Evolutionary conservation across 495 filamentous ascomycete genomes (phyloP), one percentile per base, ranked within the genome.

Genomic region (Cercophora samala): DNA sequence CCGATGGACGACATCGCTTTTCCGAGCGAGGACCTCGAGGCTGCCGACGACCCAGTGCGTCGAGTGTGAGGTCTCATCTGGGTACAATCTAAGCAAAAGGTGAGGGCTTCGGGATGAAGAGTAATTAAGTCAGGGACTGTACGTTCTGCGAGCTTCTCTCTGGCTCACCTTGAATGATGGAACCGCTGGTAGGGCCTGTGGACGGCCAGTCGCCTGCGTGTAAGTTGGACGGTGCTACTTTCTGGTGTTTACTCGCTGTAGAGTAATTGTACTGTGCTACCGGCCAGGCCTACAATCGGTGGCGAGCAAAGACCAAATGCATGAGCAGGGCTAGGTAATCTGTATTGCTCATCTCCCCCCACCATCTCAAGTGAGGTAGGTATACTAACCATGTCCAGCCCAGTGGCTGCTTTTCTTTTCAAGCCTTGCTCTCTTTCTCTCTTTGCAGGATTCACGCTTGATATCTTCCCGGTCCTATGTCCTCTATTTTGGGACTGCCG

Each of bases 281-380:
- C 59, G 19, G 15, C 32, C 21, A 62, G 62, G 64, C 32, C 59
- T 22, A 58, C 68, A 54, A 24, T 61, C 66, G 63, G 63, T 68
- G 66, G 69, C 63, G 29, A 65, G 63, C 60, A 64, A 37, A 37
- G 63, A 65, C 69, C 64, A 71, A 71, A 66, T 64, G 66, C 69
- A 68, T 66, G 24, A 6, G 26, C 37, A 46, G 37, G 37, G 37
- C 37, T 46, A 46, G 37, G 37, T 46, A 46, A 32, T 51, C 60
- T n/a, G 60, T 63, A 63, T 52, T 37, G 32, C 56, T 25, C 64
- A 65, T 46, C 37, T 46, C 13, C 37, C n/a, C 37, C 37, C 21
- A 29, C 37, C 22, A 58, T 65, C 55, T 42, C 58, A 58, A 24
- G 26, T 65, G 59, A 62, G 54, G 54, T 24, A 62, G 54, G 54